Base-by-base conservation (phyloP, 192 early-diverging fungal species). In the Linnemannia exigua region DNA sequence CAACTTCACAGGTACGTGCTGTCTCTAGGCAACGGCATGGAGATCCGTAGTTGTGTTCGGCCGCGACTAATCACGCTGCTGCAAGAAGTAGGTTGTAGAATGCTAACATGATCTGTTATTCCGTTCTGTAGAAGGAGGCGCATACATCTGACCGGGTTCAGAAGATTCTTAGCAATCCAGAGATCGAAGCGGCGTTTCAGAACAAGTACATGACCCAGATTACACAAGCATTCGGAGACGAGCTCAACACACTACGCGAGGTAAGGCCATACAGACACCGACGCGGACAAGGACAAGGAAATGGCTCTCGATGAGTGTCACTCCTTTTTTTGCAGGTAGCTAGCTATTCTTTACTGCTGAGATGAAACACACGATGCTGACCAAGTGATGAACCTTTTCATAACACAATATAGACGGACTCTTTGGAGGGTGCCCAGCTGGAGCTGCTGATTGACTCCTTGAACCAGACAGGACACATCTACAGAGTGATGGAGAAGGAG, bases 361-460 rank as follows among this genome's bases (percentile, higher is more conserved):
- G 1, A 48, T 70, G 67, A 58, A 72, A 36, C 33, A 44, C n/a
- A n/a, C 12, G n/a, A n/a, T 7, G 8, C 11, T 63, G n/a, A 25
- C 35, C 0, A 75, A 9, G 9, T 63, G n/a, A 25, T 38, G 0
- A 75, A 31, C 11, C 58, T 20, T 77, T 44, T 48, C 1, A n/a
- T 28, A 6, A 15, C 7, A 3, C 14, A 46, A 16, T 31, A 74
- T 76, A 85, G 84, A 86, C 84, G 3, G 84, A 86, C 37, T 86
- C 78, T 3, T 52, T 86, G 31, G 84, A 86, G 2, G 79, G 75
- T 5, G 37, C 74, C 16, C 84, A 86, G 67, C 51, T 86, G 44
- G 84, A 86, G 38, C 75, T 86, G 28, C 51, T 86, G 66, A 86
- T 86, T 35, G 84, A 86, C 78, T 86, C 84, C n/a, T 67, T 86